Evolutionary conservation across 768 basidiomycete species (phyloP).

Genomic region (Xerocomus spinulosus): DNA sequence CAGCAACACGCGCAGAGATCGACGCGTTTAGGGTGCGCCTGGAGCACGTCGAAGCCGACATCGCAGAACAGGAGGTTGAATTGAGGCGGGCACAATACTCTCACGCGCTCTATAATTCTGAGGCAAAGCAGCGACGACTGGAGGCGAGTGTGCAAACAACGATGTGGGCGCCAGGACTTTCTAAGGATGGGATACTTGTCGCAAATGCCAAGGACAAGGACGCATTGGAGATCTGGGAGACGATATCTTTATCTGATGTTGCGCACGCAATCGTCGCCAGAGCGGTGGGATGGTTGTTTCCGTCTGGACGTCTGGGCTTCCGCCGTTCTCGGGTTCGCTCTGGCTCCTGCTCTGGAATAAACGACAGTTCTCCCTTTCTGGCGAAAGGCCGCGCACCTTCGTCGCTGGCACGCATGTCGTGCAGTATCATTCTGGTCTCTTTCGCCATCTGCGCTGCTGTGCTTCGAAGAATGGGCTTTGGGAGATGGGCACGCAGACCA

Average conservation of each 20-base stretch:
- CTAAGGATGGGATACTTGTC: neutral
- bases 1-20: conserved; percentile 21
- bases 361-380: neutral
- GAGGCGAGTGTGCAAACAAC: neutral
- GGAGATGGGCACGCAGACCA: conserved; percentile 19
- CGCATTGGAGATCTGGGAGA: neutral
- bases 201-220: neutral
- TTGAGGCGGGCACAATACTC: neutral
- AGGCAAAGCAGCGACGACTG: neutral
- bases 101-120: neutral
- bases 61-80: conserved; percentile 12
- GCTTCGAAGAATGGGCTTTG: conserved; percentile 24
- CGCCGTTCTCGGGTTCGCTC: neutral
- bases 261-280: conserved; percentile 14
- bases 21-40: conserved; percentile 25
- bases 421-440: conserved; percentile 23
- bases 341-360: neutral
- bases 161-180: neutral
- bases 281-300: conserved; percentile 23
- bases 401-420: conserved; percentile 15
- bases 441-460: conserved; percentile 26
- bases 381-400: conserved; percentile 4
- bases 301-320: conserved; percentile 12
- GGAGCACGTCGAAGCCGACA: conserved; percentile 25
- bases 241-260: conserved; percentile 7